phyloP scores from a whole-genome alignment of 148 eudicot species.

The Persicaria maculosa region DNA sequence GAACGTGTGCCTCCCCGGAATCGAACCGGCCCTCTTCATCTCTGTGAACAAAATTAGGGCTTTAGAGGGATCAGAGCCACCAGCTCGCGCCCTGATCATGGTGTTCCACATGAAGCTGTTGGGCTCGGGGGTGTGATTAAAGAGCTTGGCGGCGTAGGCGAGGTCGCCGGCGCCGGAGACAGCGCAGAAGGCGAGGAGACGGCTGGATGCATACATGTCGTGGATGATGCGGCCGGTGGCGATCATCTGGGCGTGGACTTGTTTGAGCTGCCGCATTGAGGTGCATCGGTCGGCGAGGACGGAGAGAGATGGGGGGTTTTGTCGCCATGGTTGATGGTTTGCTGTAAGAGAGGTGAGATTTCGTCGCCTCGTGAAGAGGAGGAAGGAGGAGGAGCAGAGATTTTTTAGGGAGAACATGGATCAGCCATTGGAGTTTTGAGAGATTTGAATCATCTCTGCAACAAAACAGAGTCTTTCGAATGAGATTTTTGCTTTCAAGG shows the following conservation, averaged over 20 bases:
- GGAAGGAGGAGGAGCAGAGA: not conserved
- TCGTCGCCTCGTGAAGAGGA: not conserved
- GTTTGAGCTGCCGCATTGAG: slow-evolving; percentile 53
- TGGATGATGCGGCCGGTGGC: slow-evolving; percentile 35
- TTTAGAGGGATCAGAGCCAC: slow-evolving; percentile 26
- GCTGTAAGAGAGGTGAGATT: not conserved
- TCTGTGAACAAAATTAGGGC: slow-evolving; percentile 45
- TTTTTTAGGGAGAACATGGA: not conserved
- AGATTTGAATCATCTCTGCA: not conserved
- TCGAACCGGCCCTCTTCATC: slow-evolving; percentile 39
- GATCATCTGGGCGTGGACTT: slow-evolving; percentile 76
- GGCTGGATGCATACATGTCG: slow-evolving; percentile 63
- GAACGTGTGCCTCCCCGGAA: slow-evolving; percentile 63
- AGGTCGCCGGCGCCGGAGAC: slow-evolving; percentile 49
- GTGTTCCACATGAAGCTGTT: slow-evolving; percentile 80
- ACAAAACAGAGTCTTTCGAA: not conserved
- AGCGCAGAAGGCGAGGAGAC: slow-evolving; percentile 50
- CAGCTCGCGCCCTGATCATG: slow-evolving; percentile 56
- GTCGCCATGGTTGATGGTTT: slow-evolving; percentile 7
- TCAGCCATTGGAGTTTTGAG: not conserved
- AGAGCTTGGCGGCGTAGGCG: slow-evolving; percentile 44
- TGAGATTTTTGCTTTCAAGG: no score
- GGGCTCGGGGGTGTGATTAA: slow-evolving; percentile 32
- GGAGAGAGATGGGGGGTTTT: slow-evolving; percentile 33
- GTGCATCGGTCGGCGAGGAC: slow-evolving; percentile 51